Conservation (phyloP, 1,284 basidiomycete species). For the Ganoderma leucocontextum region DNA sequence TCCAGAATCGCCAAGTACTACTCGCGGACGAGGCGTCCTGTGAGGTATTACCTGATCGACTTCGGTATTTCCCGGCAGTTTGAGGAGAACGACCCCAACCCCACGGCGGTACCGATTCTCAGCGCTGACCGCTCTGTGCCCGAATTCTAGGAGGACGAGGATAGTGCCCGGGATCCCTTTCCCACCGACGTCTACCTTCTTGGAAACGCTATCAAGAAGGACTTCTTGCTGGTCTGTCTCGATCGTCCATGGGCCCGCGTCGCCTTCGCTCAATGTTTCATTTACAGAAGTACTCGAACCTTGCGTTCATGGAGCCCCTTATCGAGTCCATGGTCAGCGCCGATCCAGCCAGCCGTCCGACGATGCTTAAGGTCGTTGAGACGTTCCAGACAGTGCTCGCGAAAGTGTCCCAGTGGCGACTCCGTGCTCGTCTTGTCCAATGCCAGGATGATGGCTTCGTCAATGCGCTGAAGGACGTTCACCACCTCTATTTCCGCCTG, state of each 20-base stretch:
- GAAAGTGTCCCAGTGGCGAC: neutral
- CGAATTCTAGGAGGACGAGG: constrained; percentile 14
- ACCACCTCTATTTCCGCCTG: neutral
- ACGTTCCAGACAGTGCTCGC: neutral
- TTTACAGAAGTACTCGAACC: constrained; percentile 3
- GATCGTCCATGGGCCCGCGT: neutral
- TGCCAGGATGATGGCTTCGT: neutral
- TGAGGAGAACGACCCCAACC: constrained; percentile 6
- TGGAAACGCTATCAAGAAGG: constrained; percentile 39
- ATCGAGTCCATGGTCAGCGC: neutral
- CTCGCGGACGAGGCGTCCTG: constrained; percentile 39
- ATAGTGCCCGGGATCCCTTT: constrained; percentile 31
- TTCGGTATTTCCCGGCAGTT: constrained; percentile 45
- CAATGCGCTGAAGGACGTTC: neutral
- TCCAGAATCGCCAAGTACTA: constrained; percentile 33
- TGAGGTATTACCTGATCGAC: constrained; percentile 44
- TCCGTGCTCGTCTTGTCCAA: neutral
- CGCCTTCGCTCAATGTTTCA: neutral
- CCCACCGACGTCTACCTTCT: constrained; percentile 34
- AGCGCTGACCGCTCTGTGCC: constrained; percentile 41
- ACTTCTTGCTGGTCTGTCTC: constrained; percentile 12
- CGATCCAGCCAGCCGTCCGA: neutral
- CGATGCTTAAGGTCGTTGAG: neutral
- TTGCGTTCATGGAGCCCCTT: constrained; percentile 9
- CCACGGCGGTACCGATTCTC: constrained; percentile 39